Base-by-base conservation (phyloP, 2,329 filamentous ascomycete genomes). In the Cylindrodendrum hubeiense region DNA sequence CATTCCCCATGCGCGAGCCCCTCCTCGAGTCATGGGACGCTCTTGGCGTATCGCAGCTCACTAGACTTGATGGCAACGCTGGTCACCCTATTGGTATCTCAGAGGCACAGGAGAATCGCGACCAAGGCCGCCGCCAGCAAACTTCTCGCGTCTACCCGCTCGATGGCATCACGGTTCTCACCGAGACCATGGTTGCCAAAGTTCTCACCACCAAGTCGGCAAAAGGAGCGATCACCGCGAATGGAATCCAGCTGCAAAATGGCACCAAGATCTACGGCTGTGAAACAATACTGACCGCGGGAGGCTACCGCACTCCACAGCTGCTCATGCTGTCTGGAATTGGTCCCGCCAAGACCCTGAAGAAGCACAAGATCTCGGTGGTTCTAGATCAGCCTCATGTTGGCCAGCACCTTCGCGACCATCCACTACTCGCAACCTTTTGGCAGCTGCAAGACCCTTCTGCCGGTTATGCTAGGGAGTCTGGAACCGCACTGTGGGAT, bases 261-360 rank as follows among this genome's bases (percentile, higher is more conserved):
- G 59, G 58, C 6, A 62, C 63, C 17, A 21, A 43, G 78, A 78
- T 67, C 50, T 74, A 65, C 12, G 70, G 65, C 3, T 71, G 72
- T 13, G 79, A 82, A 57, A 75, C 80, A 2, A 79, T 81, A 44
- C 52, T 82, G 4, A 75, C 77, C 6, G 79, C 76, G 2, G 80
- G 79, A 4, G 69, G 76, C 4, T 78, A 79, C 64, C 77, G 78
- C 26, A 77, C 77, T 1, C 79, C 80, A 12, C 73, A 79, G 13
- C 70, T 82, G 21, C 71, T 81, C 4, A 77, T 82, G 68, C 71
- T 80, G 5, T 80, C 78, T 17, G 80, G 80, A 3, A 76, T 82
- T 52, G 80, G 69, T 9, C 67, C 70, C 41, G 64, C 83, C 30
- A 54, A 49, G 13, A 57, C 61, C n/a, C n/a, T 66, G 6, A 34